Base-by-base conservation (phyloP, 805 yeast genomes). In the Kodamaea sagamina region DNA sequence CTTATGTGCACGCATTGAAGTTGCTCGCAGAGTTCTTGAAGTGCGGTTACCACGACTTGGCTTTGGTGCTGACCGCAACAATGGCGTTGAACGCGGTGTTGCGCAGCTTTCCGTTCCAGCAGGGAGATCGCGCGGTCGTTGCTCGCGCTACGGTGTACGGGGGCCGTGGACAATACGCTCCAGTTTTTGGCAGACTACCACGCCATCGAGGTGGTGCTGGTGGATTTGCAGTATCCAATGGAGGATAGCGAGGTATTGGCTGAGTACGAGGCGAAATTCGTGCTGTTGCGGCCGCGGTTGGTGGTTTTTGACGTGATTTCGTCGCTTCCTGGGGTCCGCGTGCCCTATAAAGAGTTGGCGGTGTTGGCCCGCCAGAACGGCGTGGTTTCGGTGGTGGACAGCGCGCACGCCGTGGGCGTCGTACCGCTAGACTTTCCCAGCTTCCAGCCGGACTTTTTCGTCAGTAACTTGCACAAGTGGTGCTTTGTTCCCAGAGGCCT, bases 381-480 rank as follows among this genome's bases (percentile, higher is more conserved):
- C 10, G 76, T 78, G 4, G 47, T 81, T 36, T 77, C 86, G 3
- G 59, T 82, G 34, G 72, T 85, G 16, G 92, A 85, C 57, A 92
- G 85, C n/a, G 92, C 90, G 4, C 92, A 85, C 55, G 76, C 79
- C 1, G 68, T 79, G 22, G 92, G 92, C 0, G 61, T 71, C 41
- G 51, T 77, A 26, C 73, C 74, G 6, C 42, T 77, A 11, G 63
- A 71, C 36, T 49, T 80, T 24, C 59, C 57, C 8, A 55, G 53
- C 11, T 50, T 75, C 15, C 49, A 68, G 40, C 86, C 89, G 0
- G 89, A 83, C 52, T 84, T 81, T 54, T 76, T 71, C 54, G 67
- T 74, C 16, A 61, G 83, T 13, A 85, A 84, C 53, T 63, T 83
- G 16, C 90, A 85, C 66, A 85, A 85, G 55, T 85, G 90, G 90